A percentile compares a stretch with the other conserved stretches of the same genome.
These are phyloP conservation scores for Leptodontidium sp. DNA, from an alignment of 2,329 filamentous ascomycete species.

Conservation along the genomic window DNA sequence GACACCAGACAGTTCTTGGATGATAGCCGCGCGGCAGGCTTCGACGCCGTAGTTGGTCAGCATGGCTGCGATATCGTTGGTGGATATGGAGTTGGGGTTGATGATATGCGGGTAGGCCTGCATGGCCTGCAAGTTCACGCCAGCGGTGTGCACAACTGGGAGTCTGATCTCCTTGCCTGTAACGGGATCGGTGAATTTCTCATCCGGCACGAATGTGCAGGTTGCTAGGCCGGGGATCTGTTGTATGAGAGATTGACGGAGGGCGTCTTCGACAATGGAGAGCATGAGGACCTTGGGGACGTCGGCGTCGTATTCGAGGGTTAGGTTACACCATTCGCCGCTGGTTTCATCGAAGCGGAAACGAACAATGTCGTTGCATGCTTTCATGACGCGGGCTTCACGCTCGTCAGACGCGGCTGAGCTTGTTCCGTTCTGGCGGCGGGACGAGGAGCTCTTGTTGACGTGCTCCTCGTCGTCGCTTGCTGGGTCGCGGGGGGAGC, in stretches of 20 bases:
- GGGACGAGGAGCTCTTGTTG: conserved; percentile 39
- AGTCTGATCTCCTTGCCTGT: conserved; percentile 60
- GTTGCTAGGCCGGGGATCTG: conserved; percentile 80
- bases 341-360: conserved; percentile 82
- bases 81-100: conserved; percentile 84
- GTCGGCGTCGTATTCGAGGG: conserved; percentile 80
- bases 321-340: conserved; percentile 81
- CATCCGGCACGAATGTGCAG: conserved; percentile 72
- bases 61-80: conserved; percentile 91
- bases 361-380: conserved; percentile 71
- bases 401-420: conserved; percentile 49
- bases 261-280: conserved; percentile 83
- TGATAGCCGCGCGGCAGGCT: conserved; percentile 86
- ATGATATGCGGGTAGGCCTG: conserved; percentile 86
- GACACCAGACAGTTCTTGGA: conserved; percentile 83
- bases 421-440: conserved; percentile 37
- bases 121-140: conserved; percentile 91
- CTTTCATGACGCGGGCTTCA: conserved; percentile 69
- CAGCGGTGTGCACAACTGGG: conserved; percentile 76
- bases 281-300: conserved; percentile 94
- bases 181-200: conserved; percentile 58
- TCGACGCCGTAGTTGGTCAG: conserved; percentile 90
- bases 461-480: conserved; percentile 49
- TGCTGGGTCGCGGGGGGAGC: conserved; percentile 53
- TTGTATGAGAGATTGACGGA: conserved; percentile 83